Base-by-base conservation (phyloP, 1,284 basidiomycete species). In the Ceratorhiza oryzae-sativae region DNA sequence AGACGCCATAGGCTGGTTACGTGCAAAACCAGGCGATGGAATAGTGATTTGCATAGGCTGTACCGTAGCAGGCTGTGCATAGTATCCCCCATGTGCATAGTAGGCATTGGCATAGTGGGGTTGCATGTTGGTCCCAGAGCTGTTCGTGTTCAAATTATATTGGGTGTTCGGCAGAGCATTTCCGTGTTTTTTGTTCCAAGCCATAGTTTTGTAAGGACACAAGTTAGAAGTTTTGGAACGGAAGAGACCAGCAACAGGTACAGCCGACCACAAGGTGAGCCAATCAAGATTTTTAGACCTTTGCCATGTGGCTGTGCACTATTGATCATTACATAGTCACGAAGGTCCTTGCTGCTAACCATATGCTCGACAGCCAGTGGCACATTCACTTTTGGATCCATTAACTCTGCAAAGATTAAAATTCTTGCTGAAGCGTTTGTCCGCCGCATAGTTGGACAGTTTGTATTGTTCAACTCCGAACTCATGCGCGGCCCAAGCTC, bases 61-160 rank as follows among this genome's bases (percentile, higher is more conserved):
- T 1, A 70, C 56, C 18, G 42, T 23, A 46, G n/a, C 53, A 12
- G 67, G 20, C 42, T 74, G 73, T 8, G 56, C 6, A 25, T 74
- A 73, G 53, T 74, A 75, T 2, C 73, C 75, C 3, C 73, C 75
- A 39, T 72, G 75, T 18, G 73, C 75, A 67, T 72, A 76, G 55
- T 87, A 87, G n/a, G 87, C 87, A 75, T 88, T 86, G 6, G 86
- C 84, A 80, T 90, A 88, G 77, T 89, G 87, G 0, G 82, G 77
- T 20, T 82, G 78, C 25, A 79, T 63, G 68, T 78, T 78, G 48
- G 75, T 75, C 30, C 59, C 41, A 9, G 59, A 61, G 32, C 55
- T 34, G 23, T 18, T 13, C 20, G 55, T 13, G 20, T 56, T 10
- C 8, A 56, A 56, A 56, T n/a, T 39, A 56, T 30, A 56, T 34